A percentile compares a stretch with the other conserved stretches of the same genome.
Evolutionary conservation across 345 rosid species (phyloP).

Genomic region (Garcia nutans): DNA sequence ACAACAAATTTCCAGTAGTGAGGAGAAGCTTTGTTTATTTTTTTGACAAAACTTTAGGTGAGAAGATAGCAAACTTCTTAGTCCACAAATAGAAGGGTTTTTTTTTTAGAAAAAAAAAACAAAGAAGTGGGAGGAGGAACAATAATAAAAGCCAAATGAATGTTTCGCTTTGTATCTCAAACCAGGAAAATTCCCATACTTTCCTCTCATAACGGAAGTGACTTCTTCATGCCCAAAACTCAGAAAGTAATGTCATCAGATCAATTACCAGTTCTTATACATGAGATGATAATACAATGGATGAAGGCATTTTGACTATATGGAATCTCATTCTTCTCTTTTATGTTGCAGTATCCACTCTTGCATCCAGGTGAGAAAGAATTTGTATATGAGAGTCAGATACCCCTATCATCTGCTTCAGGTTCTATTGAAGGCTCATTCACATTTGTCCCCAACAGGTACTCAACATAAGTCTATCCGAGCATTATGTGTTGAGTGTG

Average conservation of each 20-base stretch:
- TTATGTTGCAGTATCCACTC: constrained; percentile 56
- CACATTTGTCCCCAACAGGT: constrained; percentile 92
- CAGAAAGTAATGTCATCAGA: not conserved
- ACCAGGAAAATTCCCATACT: not conserved
- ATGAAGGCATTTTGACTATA: not conserved
- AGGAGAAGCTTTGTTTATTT: not conserved
- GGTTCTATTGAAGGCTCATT: constrained; percentile 77
- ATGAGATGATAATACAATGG: not conserved
- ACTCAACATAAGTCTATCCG: constrained; percentile 4
- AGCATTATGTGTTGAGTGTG: not conserved
- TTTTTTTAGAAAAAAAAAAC: no score
- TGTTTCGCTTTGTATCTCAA: not conserved
- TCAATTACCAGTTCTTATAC: not conserved
- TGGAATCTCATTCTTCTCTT: constrained; percentile 13
- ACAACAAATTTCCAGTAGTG: not conserved
- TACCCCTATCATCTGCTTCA: constrained; percentile 31
- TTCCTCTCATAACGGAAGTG: not conserved
- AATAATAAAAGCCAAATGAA: not conserved
- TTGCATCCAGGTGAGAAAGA: constrained; percentile 63
- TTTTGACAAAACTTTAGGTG: not conserved
- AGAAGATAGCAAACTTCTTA: not conserved
- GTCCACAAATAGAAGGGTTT: not conserved
- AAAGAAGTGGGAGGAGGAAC: not conserved
- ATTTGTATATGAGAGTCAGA: constrained; percentile 69
- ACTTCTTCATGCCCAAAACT: constrained; percentile 4